Evolutionary conservation across 768 basidiomycete genomes (phyloP).

Genomic region (Leccinum imitatum): DNA sequence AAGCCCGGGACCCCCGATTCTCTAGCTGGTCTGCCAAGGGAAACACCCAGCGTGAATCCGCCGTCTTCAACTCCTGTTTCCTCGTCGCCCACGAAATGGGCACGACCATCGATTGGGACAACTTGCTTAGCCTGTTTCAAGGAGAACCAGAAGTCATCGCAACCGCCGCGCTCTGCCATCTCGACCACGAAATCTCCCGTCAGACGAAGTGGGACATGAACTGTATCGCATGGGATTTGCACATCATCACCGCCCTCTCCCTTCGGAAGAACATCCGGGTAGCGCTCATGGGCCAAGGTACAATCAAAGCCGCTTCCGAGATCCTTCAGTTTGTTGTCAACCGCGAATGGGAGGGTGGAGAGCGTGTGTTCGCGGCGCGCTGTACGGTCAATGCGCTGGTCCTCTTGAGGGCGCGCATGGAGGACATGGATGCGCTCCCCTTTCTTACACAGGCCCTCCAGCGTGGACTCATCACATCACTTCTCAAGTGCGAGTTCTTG

Average conservation of each 20-base stretch:
- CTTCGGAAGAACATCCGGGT: constrained; percentile 18
- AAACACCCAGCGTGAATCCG: constrained; percentile 29
- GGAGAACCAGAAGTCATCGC: constrained; percentile 22
- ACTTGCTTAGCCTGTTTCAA: constrained; percentile 24
- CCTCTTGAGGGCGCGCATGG: constrained; percentile 18
- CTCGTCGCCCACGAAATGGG: constrained; percentile 26
- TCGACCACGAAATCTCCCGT: constrained; percentile 25
- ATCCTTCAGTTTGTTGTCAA: constrained; percentile 20
- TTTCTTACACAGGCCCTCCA: constrained; percentile 27
- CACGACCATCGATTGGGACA: constrained; percentile 20
- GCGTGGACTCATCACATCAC: constrained; percentile 19
- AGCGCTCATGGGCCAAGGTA: constrained; percentile 23
- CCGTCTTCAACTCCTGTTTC: constrained; percentile 27
- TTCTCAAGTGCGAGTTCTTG: constrained; percentile 26
- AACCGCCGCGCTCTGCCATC: constrained; percentile 23
- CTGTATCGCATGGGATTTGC: constrained; percentile 32
- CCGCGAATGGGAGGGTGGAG: constrained; percentile 13
- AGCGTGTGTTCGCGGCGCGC: constrained; percentile 17
- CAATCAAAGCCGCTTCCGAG: constrained; percentile 26
- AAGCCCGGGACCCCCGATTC: constrained; percentile 23
- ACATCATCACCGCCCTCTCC: constrained; percentile 25
- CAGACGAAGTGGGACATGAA: constrained; percentile 16
- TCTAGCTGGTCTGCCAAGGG: constrained; percentile 18
- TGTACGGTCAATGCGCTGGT: constrained; percentile 23
- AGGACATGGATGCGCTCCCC: constrained; percentile 27